Evolutionary conservation across 2,329 filamentous ascomycete genomes (phyloP).

Genomic region (Trichoderma citrinoviride): DNA sequence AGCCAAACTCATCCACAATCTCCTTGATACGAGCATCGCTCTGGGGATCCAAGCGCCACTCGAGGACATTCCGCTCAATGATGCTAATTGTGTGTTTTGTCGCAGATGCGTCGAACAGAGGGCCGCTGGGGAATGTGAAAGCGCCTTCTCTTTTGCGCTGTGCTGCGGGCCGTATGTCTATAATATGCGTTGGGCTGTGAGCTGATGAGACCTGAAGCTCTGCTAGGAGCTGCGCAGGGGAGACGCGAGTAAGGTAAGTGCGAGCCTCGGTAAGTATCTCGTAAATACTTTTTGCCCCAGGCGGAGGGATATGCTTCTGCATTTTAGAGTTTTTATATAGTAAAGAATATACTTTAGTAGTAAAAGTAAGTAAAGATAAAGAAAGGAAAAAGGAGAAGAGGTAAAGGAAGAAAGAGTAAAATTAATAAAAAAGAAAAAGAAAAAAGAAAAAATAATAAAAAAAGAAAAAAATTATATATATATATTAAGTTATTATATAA

Average conservation of each 20-base stretch:
- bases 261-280: constrained; percentile 22
- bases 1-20: constrained; percentile 22
- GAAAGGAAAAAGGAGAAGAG: too few species aligned
- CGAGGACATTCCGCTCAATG: constrained; percentile 23
- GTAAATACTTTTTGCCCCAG: constrained; percentile 22
- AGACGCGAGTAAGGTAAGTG: constrained; percentile 15
- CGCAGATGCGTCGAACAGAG: neutral
- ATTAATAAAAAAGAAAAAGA: too few species aligned
- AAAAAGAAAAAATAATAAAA: too few species aligned
- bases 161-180: constrained; percentile 22
- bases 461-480: too few species aligned
- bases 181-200: constrained; percentile 19
- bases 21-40: constrained; percentile 20
- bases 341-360: too few species aligned
- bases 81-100: constrained; percentile 17
- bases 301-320: constrained; percentile 20
- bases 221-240: constrained; percentile 18
- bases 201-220: constrained; percentile 13
- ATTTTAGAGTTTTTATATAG: constrained; percentile 1
- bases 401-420: too few species aligned
- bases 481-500: too few species aligned
- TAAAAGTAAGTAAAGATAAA: too few species aligned
- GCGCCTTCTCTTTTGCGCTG: constrained; percentile 20
- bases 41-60: constrained; percentile 23
- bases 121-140: neutral